Base-by-base conservation (phyloP, 2,329 filamentous ascomycete genomes). In the Phaeomoniella chlamydospora region DNA sequence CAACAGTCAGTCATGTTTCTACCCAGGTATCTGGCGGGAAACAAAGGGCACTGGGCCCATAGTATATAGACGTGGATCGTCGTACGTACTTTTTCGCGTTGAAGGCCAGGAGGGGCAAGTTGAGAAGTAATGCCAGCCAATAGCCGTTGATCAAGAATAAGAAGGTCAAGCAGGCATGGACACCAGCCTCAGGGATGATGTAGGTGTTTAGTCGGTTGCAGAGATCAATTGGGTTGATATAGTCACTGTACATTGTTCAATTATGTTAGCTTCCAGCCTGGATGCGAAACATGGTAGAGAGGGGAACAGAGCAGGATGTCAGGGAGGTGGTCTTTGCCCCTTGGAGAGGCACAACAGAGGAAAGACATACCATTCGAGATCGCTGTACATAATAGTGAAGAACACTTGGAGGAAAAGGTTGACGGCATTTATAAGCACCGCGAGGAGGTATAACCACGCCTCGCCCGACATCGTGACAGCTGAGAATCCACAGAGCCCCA, bases 311-410 rank as follows among this genome's bases (percentile, higher is more conserved):
- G n/a, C n/a, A n/a, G n/a, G n/a, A n/a, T n/a, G n/a, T n/a, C n/a
- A 38, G 10, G 3, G 31, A 42, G 41, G 30, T 15, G 36, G 29
- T 37, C 9, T 29, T 15, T 32, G 31, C 29, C 19, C 19, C 22
- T 29, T 6, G 3, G 15, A 6, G 5, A 9, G 9, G 19, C 16
- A 29, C 29, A n/a, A 30, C 17, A 18, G 31, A 34, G n/a, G n/a
- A 14, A 17, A n/a, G 22, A 70, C 83, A 55, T 68, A 93, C 87
- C 90, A 98, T 80, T 98, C 90, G 54, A 98, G 67, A 72, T 98
- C 90, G 64, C 85, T 94, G 68, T 96, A 98, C 92, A 98, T 98
- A 58, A 98, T 98, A 40, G 90, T 98, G 70, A 98, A 98, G 74
- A 98, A 98, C 52, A 98, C 90, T 69, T 98, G 92, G 39, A 98